Base-by-base conservation (phyloP, 2,329 filamentous ascomycete species). In the Aspergillus quadrilineatus region DNA sequence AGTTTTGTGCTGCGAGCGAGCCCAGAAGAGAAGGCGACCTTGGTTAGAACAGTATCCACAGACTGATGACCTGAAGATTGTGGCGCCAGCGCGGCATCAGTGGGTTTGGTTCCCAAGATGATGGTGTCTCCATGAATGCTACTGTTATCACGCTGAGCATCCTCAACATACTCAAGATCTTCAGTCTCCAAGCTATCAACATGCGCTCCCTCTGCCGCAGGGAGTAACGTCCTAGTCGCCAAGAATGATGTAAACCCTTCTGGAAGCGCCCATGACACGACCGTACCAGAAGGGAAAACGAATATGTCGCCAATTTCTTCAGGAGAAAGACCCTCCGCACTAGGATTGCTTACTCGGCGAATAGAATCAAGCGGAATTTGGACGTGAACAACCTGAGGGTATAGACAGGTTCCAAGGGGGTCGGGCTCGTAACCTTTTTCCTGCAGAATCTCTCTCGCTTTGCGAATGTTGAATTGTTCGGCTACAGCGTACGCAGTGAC, bases 21-120 rank as follows among this genome's bases (percentile, higher is more conserved):
- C 1, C 93, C 93, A 0, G 92, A 97, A 0, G 93, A 97, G 73
- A 97, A 97, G 43, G 94, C 94, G 60, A 97, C 93, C 71, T 97
- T 97, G 65, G 92, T 92, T 12, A 97, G 82, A 1, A 93, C 89
- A 0, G 81, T 84, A 64, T 86, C 82, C 32, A 84, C 75, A 55
- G 65, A 74, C 62, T 73, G 70, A 48, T 67, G 69, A 42, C 60
- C 57, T n/a, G 60, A 45, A 14, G 56, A 54, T 15, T 67, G 63
- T n/a, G 59, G 57, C 30, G 69, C 67, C 14, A 26, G 36, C 6
- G 61, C 45, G 12, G 55, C 50, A 32, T 63, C 60, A 28, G 59
- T 65, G 37, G 77, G 73, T 60, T 88, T 88, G 1, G 91, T 96
- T 36, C 94, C 94, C 5, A 99, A 79, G 4, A 95, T 85, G 44